phyloP scores from a whole-genome alignment of 1,284 basidiomycete species.

The Tilletia caries region DNA sequence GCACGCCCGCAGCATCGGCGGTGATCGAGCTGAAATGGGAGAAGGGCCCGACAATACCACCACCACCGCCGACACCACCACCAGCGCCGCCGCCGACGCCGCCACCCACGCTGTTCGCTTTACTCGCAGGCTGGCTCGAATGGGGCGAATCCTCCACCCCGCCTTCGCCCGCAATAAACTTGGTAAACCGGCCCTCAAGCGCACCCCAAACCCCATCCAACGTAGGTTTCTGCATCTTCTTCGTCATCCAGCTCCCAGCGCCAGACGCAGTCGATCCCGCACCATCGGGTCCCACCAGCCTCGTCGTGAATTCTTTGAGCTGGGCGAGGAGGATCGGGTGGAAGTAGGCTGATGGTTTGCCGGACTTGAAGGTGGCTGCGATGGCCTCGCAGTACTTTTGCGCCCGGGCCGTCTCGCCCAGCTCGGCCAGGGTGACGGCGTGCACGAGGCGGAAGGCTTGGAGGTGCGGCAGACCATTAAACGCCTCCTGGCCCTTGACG shows the following conservation, averaged over 20 bases:
- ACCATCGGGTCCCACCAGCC: slow-evolving; percentile 69
- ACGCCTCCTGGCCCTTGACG: slow-evolving; percentile 80
- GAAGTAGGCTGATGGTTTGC: slow-evolving; percentile 67
- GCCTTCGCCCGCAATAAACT: slow-evolving; percentile 76
- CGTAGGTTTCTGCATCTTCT: slow-evolving; percentile 68
- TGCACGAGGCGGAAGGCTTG: slow-evolving; percentile 83
- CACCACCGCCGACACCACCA: no score
- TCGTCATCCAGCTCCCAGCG: slow-evolving; percentile 64
- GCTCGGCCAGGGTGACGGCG: slow-evolving; percentile 68
- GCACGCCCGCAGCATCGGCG: slow-evolving; percentile 59
- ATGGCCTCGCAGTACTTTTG: slow-evolving; percentile 84
- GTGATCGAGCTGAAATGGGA: slow-evolving; percentile 92
- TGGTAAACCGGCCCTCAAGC: slow-evolving; percentile 89
- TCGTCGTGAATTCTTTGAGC: slow-evolving; percentile 75
- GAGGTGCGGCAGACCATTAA: slow-evolving; percentile 76
- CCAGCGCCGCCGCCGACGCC: no score
- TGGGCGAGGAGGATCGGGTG: slow-evolving; percentile 69
- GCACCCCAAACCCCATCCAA: slow-evolving; percentile 87
- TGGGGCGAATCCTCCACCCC: slow-evolving; percentile 46
- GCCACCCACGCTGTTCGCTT: slow-evolving; percentile 43
- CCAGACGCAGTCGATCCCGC: slow-evolving; percentile 2
- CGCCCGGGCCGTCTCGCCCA: slow-evolving; percentile 50
- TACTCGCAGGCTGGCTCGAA: slow-evolving; percentile 36
- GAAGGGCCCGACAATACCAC: slow-evolving; percentile 75
- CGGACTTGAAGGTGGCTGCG: slow-evolving; percentile 63